Percentiles rank a stretch among this genome's conserved stretches.
These are phyloP conservation scores for Chimonanthus praecox DNA, from an alignment of 164 flowering plant genomes.

Conservation along the genomic window DNA sequence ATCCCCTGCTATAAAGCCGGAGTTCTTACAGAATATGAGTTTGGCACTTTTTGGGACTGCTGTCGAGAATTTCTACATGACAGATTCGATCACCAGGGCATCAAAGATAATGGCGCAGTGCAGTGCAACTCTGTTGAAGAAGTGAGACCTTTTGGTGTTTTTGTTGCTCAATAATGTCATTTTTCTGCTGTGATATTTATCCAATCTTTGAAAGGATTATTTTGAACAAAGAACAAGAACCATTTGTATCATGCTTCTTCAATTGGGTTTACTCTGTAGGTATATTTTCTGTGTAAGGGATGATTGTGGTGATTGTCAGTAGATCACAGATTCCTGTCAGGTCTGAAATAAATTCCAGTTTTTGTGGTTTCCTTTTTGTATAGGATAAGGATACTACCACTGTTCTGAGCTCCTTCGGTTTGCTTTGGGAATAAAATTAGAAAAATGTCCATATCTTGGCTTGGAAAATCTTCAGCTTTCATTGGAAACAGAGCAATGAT, in stretches of 20 bases:
- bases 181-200: neutral
- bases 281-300: neutral
- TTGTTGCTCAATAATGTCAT: neutral
- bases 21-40: conserved; percentile 30
- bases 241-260: neutral
- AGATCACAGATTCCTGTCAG: neutral
- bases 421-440: neutral
- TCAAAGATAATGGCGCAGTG: conserved; percentile 99
- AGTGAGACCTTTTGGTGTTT: neutral
- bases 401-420: neutral
- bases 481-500: neutral
- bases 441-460: neutral
- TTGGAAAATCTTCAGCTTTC: neutral
- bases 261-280: neutral
- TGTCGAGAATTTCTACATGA: conserved; percentile 92
- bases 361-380: too few relatives aligned
- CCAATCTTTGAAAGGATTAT: neutral
- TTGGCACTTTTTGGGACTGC: conserved; percentile 38
- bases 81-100: conserved; percentile 88
- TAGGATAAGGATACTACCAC: neutral
- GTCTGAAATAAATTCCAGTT: neutral
- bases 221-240: neutral
- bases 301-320: neutral
- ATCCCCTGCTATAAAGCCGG: conserved; percentile 45
- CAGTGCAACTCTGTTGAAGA: conserved; percentile 28